Conservation (phyloP, 2,329 filamentous ascomycete genomes). For the Triangularia setosa region DNA sequence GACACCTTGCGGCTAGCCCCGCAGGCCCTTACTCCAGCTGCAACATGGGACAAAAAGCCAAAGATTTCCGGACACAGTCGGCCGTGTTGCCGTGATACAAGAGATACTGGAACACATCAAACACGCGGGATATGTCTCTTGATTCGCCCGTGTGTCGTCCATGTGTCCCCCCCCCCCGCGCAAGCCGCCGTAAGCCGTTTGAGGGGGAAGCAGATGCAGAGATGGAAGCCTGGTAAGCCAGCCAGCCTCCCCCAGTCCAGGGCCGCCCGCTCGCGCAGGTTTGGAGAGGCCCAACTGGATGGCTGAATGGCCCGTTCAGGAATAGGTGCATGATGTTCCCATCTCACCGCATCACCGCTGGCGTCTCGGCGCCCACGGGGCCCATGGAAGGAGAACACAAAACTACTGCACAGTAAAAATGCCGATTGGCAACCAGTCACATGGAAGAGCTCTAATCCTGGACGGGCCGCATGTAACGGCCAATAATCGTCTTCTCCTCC, state of each 20-base stretch:
- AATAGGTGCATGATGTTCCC: neutral
- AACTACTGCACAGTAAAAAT: conserved; percentile 3
- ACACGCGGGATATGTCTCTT: neutral
- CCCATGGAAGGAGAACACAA: neutral
- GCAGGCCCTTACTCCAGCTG: conserved; percentile 2
- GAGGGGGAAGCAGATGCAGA: neutral
- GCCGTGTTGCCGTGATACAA: neutral
- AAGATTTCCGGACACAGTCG: neutral
- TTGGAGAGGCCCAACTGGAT: neutral
- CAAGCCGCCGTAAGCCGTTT: conserved; percentile 11
- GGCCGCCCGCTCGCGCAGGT: neutral
- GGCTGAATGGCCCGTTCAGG: neutral
- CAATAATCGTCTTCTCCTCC: neutral
- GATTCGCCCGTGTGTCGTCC: neutral
- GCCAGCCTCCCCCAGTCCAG: neutral
- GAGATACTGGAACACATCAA: neutral
- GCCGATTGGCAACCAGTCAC: conserved; percentile 19
- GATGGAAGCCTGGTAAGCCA: neutral
- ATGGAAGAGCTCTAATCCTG: conserved; percentile 9
- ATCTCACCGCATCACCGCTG: conserved; percentile 4
- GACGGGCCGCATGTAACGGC: neutral
- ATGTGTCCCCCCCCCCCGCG: conserved; percentile 2
- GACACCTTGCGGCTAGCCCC: conserved; percentile 7
- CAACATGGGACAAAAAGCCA: neutral
- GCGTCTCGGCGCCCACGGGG: neutral